phyloP scores from a whole-genome alignment of 2,329 filamentous ascomycete species.

The Xylariomycetidae sp. region DNA sequence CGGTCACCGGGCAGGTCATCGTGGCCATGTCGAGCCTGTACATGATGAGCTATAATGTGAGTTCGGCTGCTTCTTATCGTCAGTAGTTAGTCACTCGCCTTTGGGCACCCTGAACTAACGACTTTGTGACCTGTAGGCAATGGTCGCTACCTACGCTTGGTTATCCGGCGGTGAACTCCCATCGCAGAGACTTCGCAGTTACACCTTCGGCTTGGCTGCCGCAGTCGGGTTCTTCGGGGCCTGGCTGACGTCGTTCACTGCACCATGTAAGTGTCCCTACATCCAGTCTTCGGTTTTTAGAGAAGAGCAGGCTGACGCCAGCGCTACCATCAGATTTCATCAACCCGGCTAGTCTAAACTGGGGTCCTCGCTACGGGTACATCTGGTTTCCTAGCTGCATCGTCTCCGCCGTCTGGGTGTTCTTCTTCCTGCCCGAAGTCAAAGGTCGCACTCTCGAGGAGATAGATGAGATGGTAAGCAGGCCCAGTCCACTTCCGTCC shows the following conservation, averaged over 20 bases:
- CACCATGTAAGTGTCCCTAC: slow-evolving; percentile 37
- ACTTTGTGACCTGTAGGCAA: slow-evolving; percentile 24
- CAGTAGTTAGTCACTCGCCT: not conserved
- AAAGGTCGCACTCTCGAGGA: slow-evolving; percentile 43
- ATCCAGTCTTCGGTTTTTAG: not conserved
- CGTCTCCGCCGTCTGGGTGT: slow-evolving; percentile 27
- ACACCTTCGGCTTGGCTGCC: slow-evolving; percentile 47
- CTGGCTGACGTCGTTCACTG: slow-evolving; percentile 48
- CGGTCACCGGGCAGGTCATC: slow-evolving; percentile 34
- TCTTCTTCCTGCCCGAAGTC: slow-evolving; percentile 41
- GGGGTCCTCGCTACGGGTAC: slow-evolving; percentile 47
- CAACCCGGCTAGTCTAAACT: slow-evolving; percentile 44
- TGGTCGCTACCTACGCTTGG: slow-evolving; percentile 48
- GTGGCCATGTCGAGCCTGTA: slow-evolving; percentile 44
- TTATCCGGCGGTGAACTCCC: slow-evolving; percentile 48
- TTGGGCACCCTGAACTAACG: not conserved
- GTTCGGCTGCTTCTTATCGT: slow-evolving; percentile 16
- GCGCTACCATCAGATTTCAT: slow-evolving; percentile 38
- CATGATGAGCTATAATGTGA: slow-evolving; percentile 43
- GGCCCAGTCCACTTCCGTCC: not conserved
- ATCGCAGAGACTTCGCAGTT: slow-evolving; percentile 45
- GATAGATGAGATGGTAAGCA: slow-evolving; percentile 41
- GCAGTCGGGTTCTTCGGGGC: slow-evolving; percentile 44
- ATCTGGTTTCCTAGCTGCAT: slow-evolving; percentile 39
- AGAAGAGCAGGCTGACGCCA: too few relatives aligned